Evolutionary conservation across 805 yeast genomes (phyloP).

Genomic region (Naumovozyma castellii): DNA sequence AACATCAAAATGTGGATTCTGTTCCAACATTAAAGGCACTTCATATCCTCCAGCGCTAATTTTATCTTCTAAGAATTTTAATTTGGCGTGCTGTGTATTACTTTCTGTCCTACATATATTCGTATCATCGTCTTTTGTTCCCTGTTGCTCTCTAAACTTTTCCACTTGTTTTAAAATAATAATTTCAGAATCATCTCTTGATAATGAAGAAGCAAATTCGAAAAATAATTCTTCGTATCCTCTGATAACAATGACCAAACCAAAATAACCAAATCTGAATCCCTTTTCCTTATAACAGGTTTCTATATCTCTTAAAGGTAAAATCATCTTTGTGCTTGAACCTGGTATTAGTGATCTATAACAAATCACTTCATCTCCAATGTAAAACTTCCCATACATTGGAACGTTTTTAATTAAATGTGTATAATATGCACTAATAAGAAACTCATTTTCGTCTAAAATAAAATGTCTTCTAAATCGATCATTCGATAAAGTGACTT

Average conservation of each 20-base stretch:
- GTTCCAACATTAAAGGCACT: constrained; percentile 61
- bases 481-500: constrained; percentile 39
- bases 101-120: constrained; percentile 8
- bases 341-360: constrained; percentile 77
- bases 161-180: constrained; percentile 46
- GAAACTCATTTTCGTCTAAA: constrained; percentile 38
- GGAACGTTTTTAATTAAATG: constrained; percentile 67
- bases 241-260: constrained; percentile 56
- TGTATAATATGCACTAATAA: constrained; percentile 62
- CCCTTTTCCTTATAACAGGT: constrained; percentile 60
- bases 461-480: constrained; percentile 62
- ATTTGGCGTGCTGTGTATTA: constrained; percentile 43
- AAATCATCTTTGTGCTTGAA: constrained; percentile 65
- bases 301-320: constrained; percentile 70
- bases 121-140: background rate
- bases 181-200: constrained; percentile 65
- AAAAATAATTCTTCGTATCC: constrained; percentile 72
- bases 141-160: background rate
- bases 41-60: constrained; percentile 53
- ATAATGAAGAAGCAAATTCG: constrained; percentile 56
- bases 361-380: constrained; percentile 62
- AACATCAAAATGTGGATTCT: constrained; percentile 45
- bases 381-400: constrained; percentile 70
- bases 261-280: constrained; percentile 58
- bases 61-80: constrained; percentile 59